Evolutionary conservation across 257 asterid species (phyloP), one percentile per base, ranked within the genome.

Genomic region (Ballota nigra): DNA sequence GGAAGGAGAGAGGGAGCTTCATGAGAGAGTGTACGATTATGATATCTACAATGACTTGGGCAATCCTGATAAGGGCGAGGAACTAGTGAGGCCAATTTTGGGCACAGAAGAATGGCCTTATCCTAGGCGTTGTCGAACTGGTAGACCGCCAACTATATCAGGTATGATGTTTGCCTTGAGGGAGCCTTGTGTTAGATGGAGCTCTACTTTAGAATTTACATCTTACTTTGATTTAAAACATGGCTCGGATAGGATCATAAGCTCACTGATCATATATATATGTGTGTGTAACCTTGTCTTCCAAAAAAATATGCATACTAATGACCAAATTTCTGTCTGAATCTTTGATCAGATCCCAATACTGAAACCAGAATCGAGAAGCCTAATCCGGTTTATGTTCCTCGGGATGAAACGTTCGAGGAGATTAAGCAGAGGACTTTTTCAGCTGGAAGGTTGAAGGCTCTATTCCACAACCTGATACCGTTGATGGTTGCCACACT

Each of bases 41-140:
- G 98, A 87, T 56, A 79, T 79, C 52, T 92, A 92, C 59, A 92
- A 89, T 77, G 98, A 92, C 73, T 80, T 92, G 80, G 98, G 97
- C 7, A 92, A 84, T 84, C 96, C 98, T 26, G 95, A 89, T 52
- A 89, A 89, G 81, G 65, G 77, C 59, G 81, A 76, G 13, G 97
- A 88, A 8, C 69, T 88, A 53, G 83, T 53, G 6, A 80, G 98
- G 80, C 91, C 92, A 3, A 80, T 85, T 5, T 0, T 81, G 43
- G 96, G 96, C 56, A 87, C 83, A 33, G 76, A 84, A n/a, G 88
- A 89, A 66, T 72, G 84, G 85, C 98, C 98, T 75, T 92, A 92
- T 81, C 98, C 98, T 29, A 88, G 95, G 84, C 85, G 98, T 28
- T 89, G 95, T 74, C 89, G 97, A 67, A 92, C 96, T 20, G 98